Percentiles rank a stretch among this genome's conserved stretches.
Evolutionary conservation across 192 early-diverging fungal genomes (phyloP).

Genomic region (Coemansia sp.): DNA sequence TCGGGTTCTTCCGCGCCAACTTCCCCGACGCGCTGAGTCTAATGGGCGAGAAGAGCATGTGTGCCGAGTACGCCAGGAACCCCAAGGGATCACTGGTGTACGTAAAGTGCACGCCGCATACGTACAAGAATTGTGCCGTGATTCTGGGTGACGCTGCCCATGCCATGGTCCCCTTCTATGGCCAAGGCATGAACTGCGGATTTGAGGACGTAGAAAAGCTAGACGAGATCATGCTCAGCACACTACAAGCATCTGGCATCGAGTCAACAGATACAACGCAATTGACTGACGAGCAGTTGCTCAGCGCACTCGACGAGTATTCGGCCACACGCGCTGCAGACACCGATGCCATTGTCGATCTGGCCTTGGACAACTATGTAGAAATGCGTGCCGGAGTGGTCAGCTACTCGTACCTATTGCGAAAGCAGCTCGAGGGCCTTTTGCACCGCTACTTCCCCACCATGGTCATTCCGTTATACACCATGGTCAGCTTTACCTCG

Average conservation of each 20-base stretch:
- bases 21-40: conserved; percentile 78
- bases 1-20: conserved; percentile 69
- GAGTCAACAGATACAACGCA: conserved; percentile 24
- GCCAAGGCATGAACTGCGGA: conserved; percentile 98
- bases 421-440: conserved; percentile 78
- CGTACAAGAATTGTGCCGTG: conserved; percentile 72
- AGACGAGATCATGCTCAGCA: conserved; percentile 44
- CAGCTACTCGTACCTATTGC: conserved; percentile 65
- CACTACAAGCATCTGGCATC: conserved; percentile 57
- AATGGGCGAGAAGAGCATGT: conserved; percentile 72
- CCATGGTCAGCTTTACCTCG: conserved; percentile 93
- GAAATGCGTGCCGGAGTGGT: conserved; percentile 92
- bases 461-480: conserved; percentile 84
- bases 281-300: conserved; percentile 46
- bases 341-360: conserved; percentile 84
- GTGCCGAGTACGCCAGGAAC: conserved; percentile 79
- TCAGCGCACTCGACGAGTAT: conserved; percentile 72
- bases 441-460: conserved; percentile 74
- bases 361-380: conserved; percentile 92
- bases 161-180: conserved; percentile 98
- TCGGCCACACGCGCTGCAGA: conserved; percentile 68
- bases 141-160: conserved; percentile 97
- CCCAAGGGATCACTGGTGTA: conserved; percentile 82
- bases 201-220: conserved; percentile 88
- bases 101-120: conserved; percentile 85